Base-by-base conservation (phyloP, 306 rosid genomes). In the Dryas alaskensis region DNA sequence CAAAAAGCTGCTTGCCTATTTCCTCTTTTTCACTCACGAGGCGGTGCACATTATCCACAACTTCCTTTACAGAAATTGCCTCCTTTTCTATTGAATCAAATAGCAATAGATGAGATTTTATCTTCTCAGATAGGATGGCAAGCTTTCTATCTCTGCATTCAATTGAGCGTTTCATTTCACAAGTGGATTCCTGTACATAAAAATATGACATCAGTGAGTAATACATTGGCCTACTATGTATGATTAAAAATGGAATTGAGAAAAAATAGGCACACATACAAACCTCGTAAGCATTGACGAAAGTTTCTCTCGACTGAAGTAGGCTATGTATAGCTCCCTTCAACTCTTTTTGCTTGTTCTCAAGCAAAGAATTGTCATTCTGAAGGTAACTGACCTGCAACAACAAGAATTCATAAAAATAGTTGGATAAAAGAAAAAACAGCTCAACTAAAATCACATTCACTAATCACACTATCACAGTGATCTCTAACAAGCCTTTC, bases 31-130 rank as follows among this genome's bases (percentile, higher is more conserved):
- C 90, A 72, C 51, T 77, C 81, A 85, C 84, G 59, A 84, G 67
- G 68, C 61, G 79, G 67, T 88, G 89, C 73, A 81, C 92, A 55
- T 83, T 75, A 74, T 87, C 92, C 75, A 87, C 72, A 68, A 74
- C 70, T 69, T 87, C 84, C 89, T 87, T 89, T 83, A 86, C 82
- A 59, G 78, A 81, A 72, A 42, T 69, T 17, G 81, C 89, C 78
- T 90, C 98, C 79, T 90, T 90, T 73, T 85, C 89, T 75, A 87
- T 85, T 37, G 94, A 87, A 84, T 92, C 90, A 76, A 86, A 92
- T 74, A 86, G 84, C 57, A 69, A 74, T 10, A 84, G 73, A 73
- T 88, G 87, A 47, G 91, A 88, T 52, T 80, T 87, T 80, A 91
- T 75, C 80, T 88, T 92, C 84, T 90, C 96, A 6, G 89, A 81